These are phyloP conservation scores for Nosema granulosis DNA, from an alignment of 371 early-diverging fungal species.

Conservation along the genomic window DNA sequence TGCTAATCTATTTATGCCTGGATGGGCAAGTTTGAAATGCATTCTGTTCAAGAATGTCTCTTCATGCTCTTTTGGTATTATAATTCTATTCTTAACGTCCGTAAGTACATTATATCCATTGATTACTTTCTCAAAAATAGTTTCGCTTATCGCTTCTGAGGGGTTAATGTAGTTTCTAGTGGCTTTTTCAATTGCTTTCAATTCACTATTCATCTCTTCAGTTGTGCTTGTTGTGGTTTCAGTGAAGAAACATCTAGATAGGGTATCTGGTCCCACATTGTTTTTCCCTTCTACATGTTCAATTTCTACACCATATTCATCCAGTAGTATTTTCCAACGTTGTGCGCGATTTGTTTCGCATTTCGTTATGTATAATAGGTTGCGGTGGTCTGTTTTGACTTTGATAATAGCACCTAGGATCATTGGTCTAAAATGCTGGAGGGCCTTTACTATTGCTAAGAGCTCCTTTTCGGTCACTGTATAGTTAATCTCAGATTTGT, in stretches of 20 bases:
- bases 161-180: too few relatives aligned
- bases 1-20: not conserved
- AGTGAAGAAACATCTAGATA: too few relatives aligned
- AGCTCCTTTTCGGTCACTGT: not conserved
- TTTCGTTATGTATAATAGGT: not conserved
- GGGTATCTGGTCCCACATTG: not conserved
- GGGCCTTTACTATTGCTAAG: not conserved
- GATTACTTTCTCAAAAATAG: too few relatives aligned
- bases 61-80: not conserved
- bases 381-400: not conserved
- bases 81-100: not conserved
- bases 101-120: not conserved
- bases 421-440: not conserved
- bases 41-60: not conserved
- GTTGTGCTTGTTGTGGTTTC: too few relatives aligned
- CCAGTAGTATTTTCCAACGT: conserved; percentile 33
- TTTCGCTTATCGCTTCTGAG: too few relatives aligned
- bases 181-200: too few relatives aligned
- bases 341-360: not conserved
- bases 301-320: conserved; percentile 25
- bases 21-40: not conserved
- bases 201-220: too few relatives aligned
- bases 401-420: not conserved
- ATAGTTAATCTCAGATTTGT: not conserved
- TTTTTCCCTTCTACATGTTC: conserved; percentile 27